Evolutionary conservation across 2,329 filamentous ascomycete species (phyloP).

Genomic region (Penicillium sp.): DNA sequence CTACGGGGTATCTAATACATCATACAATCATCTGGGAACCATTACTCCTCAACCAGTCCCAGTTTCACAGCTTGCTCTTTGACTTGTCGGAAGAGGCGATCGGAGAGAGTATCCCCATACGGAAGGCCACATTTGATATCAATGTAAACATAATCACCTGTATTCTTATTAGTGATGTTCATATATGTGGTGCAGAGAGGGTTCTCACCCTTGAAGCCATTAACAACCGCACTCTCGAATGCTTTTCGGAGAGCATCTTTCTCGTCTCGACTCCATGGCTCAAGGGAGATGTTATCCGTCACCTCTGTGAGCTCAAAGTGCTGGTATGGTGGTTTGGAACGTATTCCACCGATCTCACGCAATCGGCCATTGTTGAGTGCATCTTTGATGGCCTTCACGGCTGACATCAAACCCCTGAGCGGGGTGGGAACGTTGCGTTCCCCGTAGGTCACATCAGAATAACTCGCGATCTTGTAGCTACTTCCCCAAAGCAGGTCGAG

Average conservation of each 20-base stretch:
- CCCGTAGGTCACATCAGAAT: not conserved
- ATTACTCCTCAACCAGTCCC: not conserved
- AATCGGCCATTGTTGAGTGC: constrained; percentile 4
- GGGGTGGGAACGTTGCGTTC: not conserved
- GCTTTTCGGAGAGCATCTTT: not conserved
- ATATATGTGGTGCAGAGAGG: too few relatives aligned
- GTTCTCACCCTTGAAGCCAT: constrained; percentile 1
- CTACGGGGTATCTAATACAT: not conserved
- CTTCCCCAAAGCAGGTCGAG: constrained; percentile 15
- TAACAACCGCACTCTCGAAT: not conserved
- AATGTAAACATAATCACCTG: constrained; percentile 2
- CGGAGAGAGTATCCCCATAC: not conserved
- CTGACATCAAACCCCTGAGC: not conserved
- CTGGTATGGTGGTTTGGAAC: not conserved
- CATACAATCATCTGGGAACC: too few relatives aligned
- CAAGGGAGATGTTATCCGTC: constrained; percentile 1
- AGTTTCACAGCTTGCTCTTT: not conserved
- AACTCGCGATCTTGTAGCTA: constrained; percentile 4
- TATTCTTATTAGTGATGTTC: not conserved
- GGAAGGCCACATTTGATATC: constrained; percentile 4
- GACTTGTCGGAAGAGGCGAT: constrained; percentile 2
- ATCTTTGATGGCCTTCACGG: constrained; percentile 4
- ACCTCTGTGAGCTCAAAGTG: constrained; percentile 3
- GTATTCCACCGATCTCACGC: not conserved
- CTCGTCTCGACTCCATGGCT: not conserved